phyloP scores from a whole-genome alignment of 306 rosid genomes.

The Vicia villosa region DNA sequence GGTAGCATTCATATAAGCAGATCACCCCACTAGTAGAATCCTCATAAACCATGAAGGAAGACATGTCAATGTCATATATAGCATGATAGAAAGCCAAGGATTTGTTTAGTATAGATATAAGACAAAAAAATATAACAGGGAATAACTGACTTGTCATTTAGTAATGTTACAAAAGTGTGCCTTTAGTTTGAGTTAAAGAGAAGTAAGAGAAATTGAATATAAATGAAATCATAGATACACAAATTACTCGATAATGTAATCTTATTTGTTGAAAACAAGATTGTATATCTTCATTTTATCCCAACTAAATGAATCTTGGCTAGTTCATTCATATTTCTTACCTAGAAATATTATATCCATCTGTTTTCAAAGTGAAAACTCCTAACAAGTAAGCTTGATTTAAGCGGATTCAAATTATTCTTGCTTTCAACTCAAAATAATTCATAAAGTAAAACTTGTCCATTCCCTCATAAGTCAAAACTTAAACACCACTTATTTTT shows the following conservation, averaged over 20 bases:
- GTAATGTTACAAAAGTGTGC: neutral
- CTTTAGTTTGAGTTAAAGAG: constrained; percentile 5
- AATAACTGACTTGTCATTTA: neutral
- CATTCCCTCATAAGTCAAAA: neutral
- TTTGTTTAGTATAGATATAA: neutral
- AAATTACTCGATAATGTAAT: neutral
- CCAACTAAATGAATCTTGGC: neutral
- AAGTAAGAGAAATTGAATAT: neutral
- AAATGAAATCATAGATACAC: neutral
- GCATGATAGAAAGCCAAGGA: constrained; percentile 13
- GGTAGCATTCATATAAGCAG: neutral
- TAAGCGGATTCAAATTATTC: neutral
- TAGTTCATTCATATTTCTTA: neutral
- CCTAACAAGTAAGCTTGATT: neutral
- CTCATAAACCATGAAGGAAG: constrained; percentile 27
- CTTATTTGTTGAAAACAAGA: neutral
- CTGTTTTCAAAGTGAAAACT: neutral
- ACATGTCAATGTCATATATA: neutral
- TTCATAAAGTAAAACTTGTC: constrained; percentile 10
- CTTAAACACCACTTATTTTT: neutral
- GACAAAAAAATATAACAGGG: neutral
- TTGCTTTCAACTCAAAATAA: neutral
- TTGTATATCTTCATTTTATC: neutral
- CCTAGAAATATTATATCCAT: neutral
- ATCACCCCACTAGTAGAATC: neutral